A percentile compares a stretch with the other conserved stretches of the same genome.
These are phyloP conservation scores for Trichoderma aggressivum DNA, from an alignment of 2,329 filamentous ascomycete species.

Conservation along the genomic window DNA sequence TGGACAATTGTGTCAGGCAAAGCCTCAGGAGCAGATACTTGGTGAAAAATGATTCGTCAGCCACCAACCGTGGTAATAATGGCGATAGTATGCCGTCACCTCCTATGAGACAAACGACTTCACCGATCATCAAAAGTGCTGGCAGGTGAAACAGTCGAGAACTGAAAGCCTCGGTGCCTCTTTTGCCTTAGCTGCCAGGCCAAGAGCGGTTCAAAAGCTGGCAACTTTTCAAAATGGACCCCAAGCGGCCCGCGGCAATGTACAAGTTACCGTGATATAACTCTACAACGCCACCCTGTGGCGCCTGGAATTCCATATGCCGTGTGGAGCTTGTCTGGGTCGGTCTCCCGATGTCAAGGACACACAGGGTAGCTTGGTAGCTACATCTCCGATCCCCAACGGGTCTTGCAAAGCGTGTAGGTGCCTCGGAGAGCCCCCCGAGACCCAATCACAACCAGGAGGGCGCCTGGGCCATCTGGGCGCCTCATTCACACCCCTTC, in stretches of 20 bases:
- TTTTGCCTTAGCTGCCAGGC: background rate
- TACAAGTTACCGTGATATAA: background rate
- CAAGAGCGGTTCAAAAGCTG: background rate
- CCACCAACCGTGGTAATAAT: background rate
- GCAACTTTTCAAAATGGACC: background rate
- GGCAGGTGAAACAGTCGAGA: background rate
- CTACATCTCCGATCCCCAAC: background rate
- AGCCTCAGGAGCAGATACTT: too few relatives aligned
- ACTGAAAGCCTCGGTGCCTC: background rate
- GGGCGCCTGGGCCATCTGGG: background rate
- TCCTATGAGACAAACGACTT: background rate
- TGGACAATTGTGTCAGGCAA: background rate
- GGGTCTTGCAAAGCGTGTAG: background rate
- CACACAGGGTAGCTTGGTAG: background rate
- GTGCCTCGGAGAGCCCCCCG: background rate
- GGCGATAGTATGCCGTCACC: background rate
- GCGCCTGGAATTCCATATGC: slow-evolving; percentile 4
- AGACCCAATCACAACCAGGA: background rate
- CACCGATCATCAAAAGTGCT: background rate
- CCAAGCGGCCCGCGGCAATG: background rate
- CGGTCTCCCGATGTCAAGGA: background rate
- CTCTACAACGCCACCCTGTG: slow-evolving; percentile 15
- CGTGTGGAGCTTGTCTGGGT: background rate
- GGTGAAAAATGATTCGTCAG: background rate
- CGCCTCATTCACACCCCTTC: background rate